A percentile compares a stretch with the other conserved stretches of the same genome.
phyloP scores from a whole-genome alignment of 306 rosid genomes.

The Trifolium pratense region DNA sequence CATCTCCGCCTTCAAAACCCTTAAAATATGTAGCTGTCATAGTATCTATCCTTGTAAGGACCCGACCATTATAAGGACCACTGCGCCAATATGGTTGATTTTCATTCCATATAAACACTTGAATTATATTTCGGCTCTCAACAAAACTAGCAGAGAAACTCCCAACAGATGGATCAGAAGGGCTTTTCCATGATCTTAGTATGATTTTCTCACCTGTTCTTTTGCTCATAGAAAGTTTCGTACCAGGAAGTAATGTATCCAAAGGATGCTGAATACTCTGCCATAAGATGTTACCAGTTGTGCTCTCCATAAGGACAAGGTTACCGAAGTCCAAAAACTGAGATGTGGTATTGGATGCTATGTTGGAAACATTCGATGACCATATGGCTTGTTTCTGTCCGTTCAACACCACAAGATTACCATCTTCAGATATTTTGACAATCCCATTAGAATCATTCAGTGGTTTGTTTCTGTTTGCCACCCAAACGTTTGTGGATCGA shows the following conservation, averaged over 20 bases:
- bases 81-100: not conserved
- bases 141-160: conserved; percentile 28
- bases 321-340: conserved; percentile 47
- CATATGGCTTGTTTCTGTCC: conserved; percentile 30
- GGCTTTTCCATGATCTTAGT: conserved; percentile 42
- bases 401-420: conserved; percentile 44
- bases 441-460: conserved; percentile 31
- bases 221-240: conserved; percentile 30
- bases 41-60: not conserved
- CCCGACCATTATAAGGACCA: not conserved
- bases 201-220: too few relatives aligned
- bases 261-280: conserved; percentile 48
- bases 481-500: conserved; percentile 18
- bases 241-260: not conserved
- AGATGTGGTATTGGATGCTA: conserved; percentile 14
- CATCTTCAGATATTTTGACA: conserved; percentile 30
- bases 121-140: too few relatives aligned
- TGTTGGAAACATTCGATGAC: conserved; percentile 44
- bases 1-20: not conserved
- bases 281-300: conserved; percentile 34
- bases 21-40: not conserved
- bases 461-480: conserved; percentile 42
- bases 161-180: conserved; percentile 47
- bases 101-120: not conserved
- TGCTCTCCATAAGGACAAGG: conserved; percentile 35